A percentile compares a stretch with the other conserved stretches of the same genome.
phyloP scores from a whole-genome alignment of 805 yeast species.

The Ogataea paradorogensis region DNA sequence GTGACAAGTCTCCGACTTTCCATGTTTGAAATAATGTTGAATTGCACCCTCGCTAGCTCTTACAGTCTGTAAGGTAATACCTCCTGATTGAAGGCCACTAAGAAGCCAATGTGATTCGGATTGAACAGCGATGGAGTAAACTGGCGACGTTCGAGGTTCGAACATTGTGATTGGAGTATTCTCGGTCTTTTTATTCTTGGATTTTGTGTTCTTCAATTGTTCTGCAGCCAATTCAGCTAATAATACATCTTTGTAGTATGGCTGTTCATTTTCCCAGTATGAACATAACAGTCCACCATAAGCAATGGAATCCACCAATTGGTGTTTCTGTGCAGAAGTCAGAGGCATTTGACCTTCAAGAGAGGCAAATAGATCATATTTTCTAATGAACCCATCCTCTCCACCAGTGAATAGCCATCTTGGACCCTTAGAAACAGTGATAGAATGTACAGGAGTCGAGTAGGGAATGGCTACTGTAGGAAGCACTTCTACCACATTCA shows the following conservation, averaged over 20 bases:
- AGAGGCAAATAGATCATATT: constrained; percentile 81
- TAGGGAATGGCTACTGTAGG: constrained; percentile 91
- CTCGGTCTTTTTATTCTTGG: constrained; percentile 33
- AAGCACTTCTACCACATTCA: constrained; percentile 62
- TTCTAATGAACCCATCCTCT: constrained; percentile 89
- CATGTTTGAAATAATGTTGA: constrained; percentile 61
- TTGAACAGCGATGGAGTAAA: constrained; percentile 82
- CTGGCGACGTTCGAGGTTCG: constrained; percentile 75
- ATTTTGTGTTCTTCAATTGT: constrained; percentile 15
- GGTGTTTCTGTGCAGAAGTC: constrained; percentile 89
- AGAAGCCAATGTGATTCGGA: constrained; percentile 79
- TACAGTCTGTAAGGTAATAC: constrained; percentile 79
- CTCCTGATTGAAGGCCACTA: constrained; percentile 81
- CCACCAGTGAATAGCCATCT: constrained; percentile 93
- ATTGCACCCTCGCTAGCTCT: constrained; percentile 79
- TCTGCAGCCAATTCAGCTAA: constrained; percentile 20
- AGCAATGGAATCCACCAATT: constrained; percentile 78
- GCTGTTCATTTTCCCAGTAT: constrained; percentile 97
- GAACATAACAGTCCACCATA: constrained; percentile 80
- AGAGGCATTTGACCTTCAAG: constrained; percentile 83
- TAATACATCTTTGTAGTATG: constrained; percentile 47
- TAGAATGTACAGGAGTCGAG: constrained; percentile 69
- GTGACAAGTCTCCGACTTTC: constrained; percentile 44
- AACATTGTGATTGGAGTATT: constrained; percentile 34
- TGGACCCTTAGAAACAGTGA: constrained; percentile 76